These are phyloP conservation scores for Cetraspora pellucida DNA, from an alignment of 192 early-diverging fungal species.

Conservation along the genomic window DNA sequence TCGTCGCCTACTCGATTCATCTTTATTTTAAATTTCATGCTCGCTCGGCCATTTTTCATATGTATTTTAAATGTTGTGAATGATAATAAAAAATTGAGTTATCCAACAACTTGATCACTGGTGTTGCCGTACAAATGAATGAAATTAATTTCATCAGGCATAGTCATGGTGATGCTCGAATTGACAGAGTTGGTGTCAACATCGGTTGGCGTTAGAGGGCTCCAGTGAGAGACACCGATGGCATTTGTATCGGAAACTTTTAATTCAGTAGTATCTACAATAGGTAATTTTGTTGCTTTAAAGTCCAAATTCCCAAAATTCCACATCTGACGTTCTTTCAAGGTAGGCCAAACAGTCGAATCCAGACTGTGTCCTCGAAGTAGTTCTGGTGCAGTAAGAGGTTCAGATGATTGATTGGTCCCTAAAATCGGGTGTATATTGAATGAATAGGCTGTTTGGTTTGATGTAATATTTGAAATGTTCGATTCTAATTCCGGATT, in stretches of 20 bases:
- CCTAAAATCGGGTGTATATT: not conserved
- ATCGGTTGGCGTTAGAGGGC: not conserved
- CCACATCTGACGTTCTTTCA: constrained; percentile 29
- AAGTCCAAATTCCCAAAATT: constrained; percentile 26
- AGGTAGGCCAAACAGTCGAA: constrained; percentile 13
- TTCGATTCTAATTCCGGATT: constrained; percentile 6
- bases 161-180: constrained; percentile 12
- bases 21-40: constrained; percentile 8
- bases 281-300: constrained; percentile 15
- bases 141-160: constrained; percentile 15
- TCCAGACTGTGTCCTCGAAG: constrained; percentile 18
- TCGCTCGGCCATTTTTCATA: constrained; percentile 17
- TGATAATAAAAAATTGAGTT: not conserved
- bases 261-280: constrained; percentile 5
- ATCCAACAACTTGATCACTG: constrained; percentile 26
- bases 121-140: constrained; percentile 16
- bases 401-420: constrained; percentile 10
- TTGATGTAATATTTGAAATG: constrained; percentile 7
- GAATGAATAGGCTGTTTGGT: constrained; percentile 1
- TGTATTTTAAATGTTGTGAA: not conserved
- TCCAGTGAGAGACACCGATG: constrained; percentile 18
- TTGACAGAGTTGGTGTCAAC: not conserved
- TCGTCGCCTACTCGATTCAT: not conserved
- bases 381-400: constrained; percentile 9
- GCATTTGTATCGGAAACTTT: constrained; percentile 2